Evolutionary conservation across 1,139 yeast genomes (phyloP).

Genomic region (Blastobotrys persicus): DNA sequence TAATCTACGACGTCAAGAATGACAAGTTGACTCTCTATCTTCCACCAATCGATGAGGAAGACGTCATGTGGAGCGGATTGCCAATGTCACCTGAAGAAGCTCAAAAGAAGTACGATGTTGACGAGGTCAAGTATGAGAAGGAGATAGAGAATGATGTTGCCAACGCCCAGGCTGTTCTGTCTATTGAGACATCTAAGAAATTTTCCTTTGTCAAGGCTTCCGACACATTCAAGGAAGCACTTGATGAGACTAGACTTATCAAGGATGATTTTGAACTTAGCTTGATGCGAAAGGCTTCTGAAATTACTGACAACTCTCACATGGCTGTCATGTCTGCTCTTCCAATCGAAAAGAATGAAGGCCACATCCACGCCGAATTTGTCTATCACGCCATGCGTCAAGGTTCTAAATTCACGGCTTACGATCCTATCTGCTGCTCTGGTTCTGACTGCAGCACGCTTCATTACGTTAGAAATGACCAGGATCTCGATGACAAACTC

Average conservation of each 20-base stretch:
- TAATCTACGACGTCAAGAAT: slow-evolving; percentile 52
- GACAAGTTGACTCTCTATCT: slow-evolving; percentile 69
- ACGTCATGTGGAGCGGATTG: slow-evolving; percentile 94
- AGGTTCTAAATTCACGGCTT: slow-evolving; percentile 84
- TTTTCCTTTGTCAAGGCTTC: slow-evolving; percentile 24
- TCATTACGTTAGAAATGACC: slow-evolving; percentile 86
- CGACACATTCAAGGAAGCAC: slow-evolving; percentile 48
- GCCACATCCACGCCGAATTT: slow-evolving; percentile 94
- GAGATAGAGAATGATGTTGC: slow-evolving; percentile 44
- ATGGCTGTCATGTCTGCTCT: slow-evolving; percentile 88
- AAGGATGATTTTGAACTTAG: slow-evolving; percentile 81
- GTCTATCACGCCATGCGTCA: slow-evolving; percentile 90
- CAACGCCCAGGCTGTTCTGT: slow-evolving; percentile 33
- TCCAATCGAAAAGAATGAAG: slow-evolving; percentile 83
- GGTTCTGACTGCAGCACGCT: slow-evolving; percentile 90
- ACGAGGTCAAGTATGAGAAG: slow-evolving; percentile 63
- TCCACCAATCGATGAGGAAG: slow-evolving; percentile 82
- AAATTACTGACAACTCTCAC: slow-evolving; percentile 85
- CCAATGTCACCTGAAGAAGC: slow-evolving; percentile 76
- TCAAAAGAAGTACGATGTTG: slow-evolving; percentile 64
- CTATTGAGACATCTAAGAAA: slow-evolving; percentile 41
- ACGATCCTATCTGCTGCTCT: slow-evolving; percentile 94
- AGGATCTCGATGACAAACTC: slow-evolving; percentile 52
- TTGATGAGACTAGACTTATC: slow-evolving; percentile 81
- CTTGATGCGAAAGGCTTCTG: slow-evolving; percentile 74